phyloP scores from a whole-genome alignment of 179 eudicot species.

The Drosera spatulata region DNA sequence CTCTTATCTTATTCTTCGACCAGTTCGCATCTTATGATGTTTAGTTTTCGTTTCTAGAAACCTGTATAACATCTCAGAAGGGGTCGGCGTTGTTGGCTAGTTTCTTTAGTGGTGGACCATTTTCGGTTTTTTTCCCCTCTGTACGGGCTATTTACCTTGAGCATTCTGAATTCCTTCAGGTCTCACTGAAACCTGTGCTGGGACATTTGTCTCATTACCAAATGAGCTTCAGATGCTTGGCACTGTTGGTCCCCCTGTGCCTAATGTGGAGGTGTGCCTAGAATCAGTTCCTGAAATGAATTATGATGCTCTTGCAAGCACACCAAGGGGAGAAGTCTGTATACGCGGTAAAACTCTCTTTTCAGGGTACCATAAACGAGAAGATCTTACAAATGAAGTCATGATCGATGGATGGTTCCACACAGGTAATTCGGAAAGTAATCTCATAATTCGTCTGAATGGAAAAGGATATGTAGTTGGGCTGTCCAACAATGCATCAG shows the following conservation, averaged over 20 bases:
- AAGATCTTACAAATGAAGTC: slow-evolving; percentile 75
- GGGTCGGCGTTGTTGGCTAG: no score
- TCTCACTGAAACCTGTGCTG: slow-evolving; percentile 82
- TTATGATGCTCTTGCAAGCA: slow-evolving; percentile 56
- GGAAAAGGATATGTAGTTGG: no score
- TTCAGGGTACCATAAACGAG: slow-evolving; percentile 77
- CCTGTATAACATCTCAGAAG: no score
- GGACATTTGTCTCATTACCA: slow-evolving; percentile 65
- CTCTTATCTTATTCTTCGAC: no score
- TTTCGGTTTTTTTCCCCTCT: not conserved
- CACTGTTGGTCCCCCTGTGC: slow-evolving; percentile 85
- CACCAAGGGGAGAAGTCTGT: slow-evolving; percentile 73
- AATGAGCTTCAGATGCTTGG: slow-evolving; percentile 62
- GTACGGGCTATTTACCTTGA: not conserved
- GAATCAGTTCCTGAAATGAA: slow-evolving; percentile 90
- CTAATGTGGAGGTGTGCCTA: slow-evolving; percentile 63
- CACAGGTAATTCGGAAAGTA: slow-evolving; percentile 40
- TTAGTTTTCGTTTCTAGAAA: no score
- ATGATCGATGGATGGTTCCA: slow-evolving; percentile 84
- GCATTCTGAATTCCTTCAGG: slow-evolving; percentile 25
- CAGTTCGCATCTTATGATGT: no score
- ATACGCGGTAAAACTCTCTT: slow-evolving; percentile 66
- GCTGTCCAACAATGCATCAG: no score
- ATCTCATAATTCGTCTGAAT: not conserved
- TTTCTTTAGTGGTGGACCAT: no score